These are phyloP conservation scores for Fusarium bulbicola DNA, from an alignment of 2,329 filamentous ascomycete genomes.

Conservation along the genomic window DNA sequence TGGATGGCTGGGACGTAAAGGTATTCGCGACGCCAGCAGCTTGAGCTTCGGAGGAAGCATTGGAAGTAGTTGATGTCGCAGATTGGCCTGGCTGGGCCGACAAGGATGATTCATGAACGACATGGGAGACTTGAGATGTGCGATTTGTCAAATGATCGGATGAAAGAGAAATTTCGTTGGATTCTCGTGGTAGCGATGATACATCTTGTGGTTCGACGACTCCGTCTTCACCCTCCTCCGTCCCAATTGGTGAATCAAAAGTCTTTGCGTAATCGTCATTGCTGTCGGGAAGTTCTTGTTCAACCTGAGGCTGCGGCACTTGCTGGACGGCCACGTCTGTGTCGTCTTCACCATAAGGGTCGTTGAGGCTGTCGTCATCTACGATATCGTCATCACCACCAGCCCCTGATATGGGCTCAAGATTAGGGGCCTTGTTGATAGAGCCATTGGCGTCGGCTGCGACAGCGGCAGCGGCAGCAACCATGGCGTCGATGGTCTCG, in stretches of 20 bases:
- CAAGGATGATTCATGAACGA: conserved; percentile 45
- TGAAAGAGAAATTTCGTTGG: conserved; percentile 53
- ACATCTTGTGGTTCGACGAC: conserved; percentile 52
- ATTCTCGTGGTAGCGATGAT: conserved; percentile 55
- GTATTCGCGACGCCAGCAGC: conserved; percentile 34
- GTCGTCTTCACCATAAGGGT: conserved; percentile 56
- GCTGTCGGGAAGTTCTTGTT: conserved; percentile 46
- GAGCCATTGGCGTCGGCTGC: conserved; percentile 42
- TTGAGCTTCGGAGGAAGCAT: conserved; percentile 43
- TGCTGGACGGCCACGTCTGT: conserved; percentile 41
- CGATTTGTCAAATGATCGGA: conserved; percentile 51
- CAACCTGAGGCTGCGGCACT: conserved; percentile 42
- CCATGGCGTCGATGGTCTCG: conserved; percentile 60
- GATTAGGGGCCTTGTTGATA: conserved; percentile 43
- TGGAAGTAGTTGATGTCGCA: conserved; percentile 39
- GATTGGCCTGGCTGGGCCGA: conserved; percentile 39
- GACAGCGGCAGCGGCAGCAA: conserved; percentile 41
- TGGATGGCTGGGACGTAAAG: conserved; percentile 35
- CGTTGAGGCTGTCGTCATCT: conserved; percentile 60
- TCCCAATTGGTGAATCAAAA: conserved; percentile 58
- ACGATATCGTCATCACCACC: conserved; percentile 51
- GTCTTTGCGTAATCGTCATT: conserved; percentile 62
- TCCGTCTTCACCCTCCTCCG: conserved; percentile 49
- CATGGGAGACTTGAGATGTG: conserved; percentile 45
- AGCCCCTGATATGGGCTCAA: conserved; percentile 47